phyloP scores from a whole-genome alignment of 495 filamentous ascomycete species.

The Glonium stellatum region DNA sequence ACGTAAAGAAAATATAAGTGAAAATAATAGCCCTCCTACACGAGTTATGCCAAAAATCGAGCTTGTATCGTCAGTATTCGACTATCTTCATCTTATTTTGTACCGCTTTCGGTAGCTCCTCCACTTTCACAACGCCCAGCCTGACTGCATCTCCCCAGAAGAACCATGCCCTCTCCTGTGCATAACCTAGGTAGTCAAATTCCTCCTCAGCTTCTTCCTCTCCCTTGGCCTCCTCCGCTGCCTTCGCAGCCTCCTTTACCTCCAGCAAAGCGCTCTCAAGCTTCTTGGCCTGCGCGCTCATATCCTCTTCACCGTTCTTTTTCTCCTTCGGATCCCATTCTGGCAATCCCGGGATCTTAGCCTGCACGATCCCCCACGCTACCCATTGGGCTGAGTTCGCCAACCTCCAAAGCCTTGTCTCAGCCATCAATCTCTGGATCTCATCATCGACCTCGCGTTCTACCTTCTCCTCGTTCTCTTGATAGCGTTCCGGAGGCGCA shows the following conservation, averaged over 20 bases:
- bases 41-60: background rate
- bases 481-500: conserved; percentile 43
- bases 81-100: conserved; percentile 19
- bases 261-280: conserved; percentile 17
- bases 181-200: conserved; percentile 89
- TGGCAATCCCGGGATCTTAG: conserved; percentile 63
- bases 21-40: background rate
- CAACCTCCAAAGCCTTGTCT: conserved; percentile 76
- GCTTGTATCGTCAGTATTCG: conserved; percentile 9
- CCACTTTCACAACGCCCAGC: conserved; percentile 60
- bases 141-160: conserved; percentile 84
- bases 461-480: conserved; percentile 46
- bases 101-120: conserved; percentile 59
- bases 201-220: conserved; percentile 53
- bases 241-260: conserved; percentile 10
- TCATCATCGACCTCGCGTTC: conserved; percentile 57
- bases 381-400: conserved; percentile 88
- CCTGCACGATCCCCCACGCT: conserved; percentile 94
- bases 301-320: conserved; percentile 10
- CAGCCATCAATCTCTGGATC: conserved; percentile 61
- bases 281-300: background rate
- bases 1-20: too few species aligned
- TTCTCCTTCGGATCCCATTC: conserved; percentile 21
- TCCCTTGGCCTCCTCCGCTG: conserved; percentile 9
- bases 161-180: conserved; percentile 82